Evolutionary conservation across 306 rosid species (phyloP).

Genomic region (Cicer cuneatum): DNA sequence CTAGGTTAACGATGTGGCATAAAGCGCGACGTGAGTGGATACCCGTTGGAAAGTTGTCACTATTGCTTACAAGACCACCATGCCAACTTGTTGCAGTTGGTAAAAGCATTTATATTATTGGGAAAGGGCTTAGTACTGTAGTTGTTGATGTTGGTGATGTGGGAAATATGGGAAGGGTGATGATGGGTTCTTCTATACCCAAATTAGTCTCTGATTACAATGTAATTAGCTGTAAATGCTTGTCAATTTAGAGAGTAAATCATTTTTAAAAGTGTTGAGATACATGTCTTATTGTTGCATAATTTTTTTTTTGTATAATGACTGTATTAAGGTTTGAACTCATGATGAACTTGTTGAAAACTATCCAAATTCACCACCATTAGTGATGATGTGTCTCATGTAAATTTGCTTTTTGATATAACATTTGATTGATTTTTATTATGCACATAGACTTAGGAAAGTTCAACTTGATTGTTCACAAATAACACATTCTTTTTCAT

Average conservation of each 20-base stretch:
- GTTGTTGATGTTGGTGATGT: constrained; percentile 67
- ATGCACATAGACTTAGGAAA: neutral
- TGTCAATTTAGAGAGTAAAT: constrained; percentile 53
- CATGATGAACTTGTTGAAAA: neutral
- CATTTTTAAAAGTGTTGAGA: neutral
- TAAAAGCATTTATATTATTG: constrained; percentile 66
- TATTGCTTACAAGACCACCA: constrained; percentile 83
- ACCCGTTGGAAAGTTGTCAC: constrained; percentile 73
- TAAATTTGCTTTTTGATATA: neutral
- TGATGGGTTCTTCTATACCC: constrained; percentile 76
- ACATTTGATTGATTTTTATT: neutral
- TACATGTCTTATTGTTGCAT: constrained; percentile 22
- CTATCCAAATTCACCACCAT: neutral
- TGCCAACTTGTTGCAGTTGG: constrained; percentile 79
- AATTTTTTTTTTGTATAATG: constrained; percentile 4
- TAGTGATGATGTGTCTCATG: neutral
- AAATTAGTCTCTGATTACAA: constrained; percentile 55
- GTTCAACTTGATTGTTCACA: neutral
- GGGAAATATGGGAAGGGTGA: constrained; percentile 59
- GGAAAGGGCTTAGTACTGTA: constrained; percentile 86
- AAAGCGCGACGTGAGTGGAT: constrained; percentile 70
- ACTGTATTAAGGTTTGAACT: neutral
- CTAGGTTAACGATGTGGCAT: constrained; percentile 75
- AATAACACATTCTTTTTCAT: neutral
- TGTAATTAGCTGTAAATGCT: constrained; percentile 79